phyloP scores from a whole-genome alignment of 2,329 filamentous ascomycete genomes.

The Cercospora canescens region DNA sequence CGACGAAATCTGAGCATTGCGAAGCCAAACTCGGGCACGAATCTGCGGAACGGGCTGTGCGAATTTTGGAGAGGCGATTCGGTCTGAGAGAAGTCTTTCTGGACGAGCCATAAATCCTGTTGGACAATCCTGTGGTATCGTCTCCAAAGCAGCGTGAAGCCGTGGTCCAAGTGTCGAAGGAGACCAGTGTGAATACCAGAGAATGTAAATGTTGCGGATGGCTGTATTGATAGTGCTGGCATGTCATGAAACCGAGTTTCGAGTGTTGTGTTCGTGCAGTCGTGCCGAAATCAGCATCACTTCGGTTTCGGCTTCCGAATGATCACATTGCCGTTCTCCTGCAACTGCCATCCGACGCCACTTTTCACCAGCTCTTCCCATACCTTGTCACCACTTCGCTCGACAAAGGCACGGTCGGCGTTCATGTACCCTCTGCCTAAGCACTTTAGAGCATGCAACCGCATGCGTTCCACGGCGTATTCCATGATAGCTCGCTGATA shows the following conservation, averaged over 20 bases:
- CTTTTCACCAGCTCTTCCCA: constrained; percentile 73
- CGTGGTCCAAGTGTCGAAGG: neutral
- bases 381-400: constrained; percentile 64
- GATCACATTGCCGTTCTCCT: constrained; percentile 65
- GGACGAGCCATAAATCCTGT: neutral
- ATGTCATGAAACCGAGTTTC: neutral
- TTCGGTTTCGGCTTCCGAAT: constrained; percentile 64
- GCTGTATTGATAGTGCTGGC: neutral
- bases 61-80: neutral
- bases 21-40: neutral
- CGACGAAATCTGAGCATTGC: neutral
- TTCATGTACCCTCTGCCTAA: constrained; percentile 78
- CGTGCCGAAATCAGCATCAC: constrained; percentile 1
- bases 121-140: neutral
- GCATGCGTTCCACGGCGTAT: constrained; percentile 73
- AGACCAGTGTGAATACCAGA: neutral
- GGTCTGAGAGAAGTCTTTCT: neutral
- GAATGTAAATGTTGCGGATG: neutral
- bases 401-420: constrained; percentile 68
- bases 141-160: neutral
- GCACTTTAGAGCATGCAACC: constrained; percentile 79
- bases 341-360: constrained; percentile 82
- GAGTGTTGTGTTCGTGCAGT: neutral
- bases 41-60: neutral
- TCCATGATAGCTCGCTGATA: constrained; percentile 79